Conservation (phyloP, 2,329 filamentous ascomycete species). For the Sclerotinia glacialis region DNA sequence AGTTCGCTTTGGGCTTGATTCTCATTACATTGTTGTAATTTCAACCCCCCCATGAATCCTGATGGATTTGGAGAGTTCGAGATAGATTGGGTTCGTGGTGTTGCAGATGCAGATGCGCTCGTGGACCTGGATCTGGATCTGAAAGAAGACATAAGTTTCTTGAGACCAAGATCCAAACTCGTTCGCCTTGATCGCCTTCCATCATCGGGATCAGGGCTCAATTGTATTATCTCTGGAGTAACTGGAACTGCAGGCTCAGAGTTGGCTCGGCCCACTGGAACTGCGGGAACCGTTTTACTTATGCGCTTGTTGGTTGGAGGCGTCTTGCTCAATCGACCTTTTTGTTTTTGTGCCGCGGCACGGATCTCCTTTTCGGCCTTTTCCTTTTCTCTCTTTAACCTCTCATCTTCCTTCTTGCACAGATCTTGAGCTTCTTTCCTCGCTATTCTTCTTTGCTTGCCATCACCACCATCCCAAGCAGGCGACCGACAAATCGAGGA, state of each 20-base stretch:
- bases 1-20: constrained; percentile 27
- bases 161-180: constrained; percentile 32
- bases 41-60: constrained; percentile 38
- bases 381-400: constrained; percentile 41
- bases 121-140: constrained; percentile 20
- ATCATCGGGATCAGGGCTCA: not conserved
- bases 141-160: constrained; percentile 27
- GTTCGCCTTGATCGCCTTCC: constrained; percentile 27
- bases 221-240: constrained; percentile 6
- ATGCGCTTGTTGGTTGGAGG: constrained; percentile 30
- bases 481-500: constrained; percentile 57
- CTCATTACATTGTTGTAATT: constrained; percentile 34
- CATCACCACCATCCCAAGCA: constrained; percentile 58
- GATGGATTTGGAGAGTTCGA: constrained; percentile 14
- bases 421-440: constrained; percentile 44
- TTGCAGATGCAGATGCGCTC: constrained; percentile 7
- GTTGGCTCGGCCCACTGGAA: constrained; percentile 5
- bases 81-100: not conserved
- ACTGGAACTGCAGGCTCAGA: not conserved
- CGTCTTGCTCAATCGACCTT: constrained; percentile 38
- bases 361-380: constrained; percentile 42
- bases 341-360: constrained; percentile 13
- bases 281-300: constrained; percentile 2
- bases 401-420: constrained; percentile 44
- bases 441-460: constrained; percentile 47